Evolutionary conservation across 2,329 filamentous ascomycete genomes (phyloP), one percentile per base, ranked within the genome.

Genomic region (Paramyrothecium sp.): DNA sequence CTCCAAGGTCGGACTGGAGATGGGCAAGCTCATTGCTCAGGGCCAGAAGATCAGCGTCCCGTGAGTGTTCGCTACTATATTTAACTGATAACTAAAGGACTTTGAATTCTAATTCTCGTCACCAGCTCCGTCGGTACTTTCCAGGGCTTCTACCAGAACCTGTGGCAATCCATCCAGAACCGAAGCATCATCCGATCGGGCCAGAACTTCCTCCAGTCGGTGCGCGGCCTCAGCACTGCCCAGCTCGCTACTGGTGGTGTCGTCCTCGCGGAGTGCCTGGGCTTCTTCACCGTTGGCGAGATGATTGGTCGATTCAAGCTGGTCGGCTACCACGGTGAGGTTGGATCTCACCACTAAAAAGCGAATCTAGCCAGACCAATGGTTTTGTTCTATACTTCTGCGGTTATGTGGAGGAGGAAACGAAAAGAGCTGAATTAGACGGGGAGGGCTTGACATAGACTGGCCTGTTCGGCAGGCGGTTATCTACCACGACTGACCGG

Each of bases 241-340:
- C 89, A 96, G 76, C 73, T 94, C 66, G 83, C 84, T 56, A 78
- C 89, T 55, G 89, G 84, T 59, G 91, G 90, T 67, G 90, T 99
- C 59, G 80, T 97, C 61, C 78, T 83, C 51, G 93, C 93, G 56
- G 94, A 99, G 80, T 84, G 92, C 53, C 78, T 99, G 65, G 95
- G 95, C 60, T 99, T 99, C 86, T 99, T 98, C 85, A 96, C 93
- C 60, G 86, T 98, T 56, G 95, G 95, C 64, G 93, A 98, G 84
- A 98, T 99, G 76, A 88, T 99, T 69, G 95, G 95, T 69, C 86
- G 93, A 71, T 87, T 95, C 81, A 98, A 99, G 89, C 76, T 99
- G 67, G 83, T 99, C 67, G 95, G 95, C 63, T 99, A 99, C 84
- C 85, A 84, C 76, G 90, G 90, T 72, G 86, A 90, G 73, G 71